A percentile compares a stretch with the other conserved stretches of the same genome.
These are phyloP conservation scores for Auriculariales sp. DNA, from an alignment of 768 basidiomycete genomes.

Conservation along the genomic window DNA sequence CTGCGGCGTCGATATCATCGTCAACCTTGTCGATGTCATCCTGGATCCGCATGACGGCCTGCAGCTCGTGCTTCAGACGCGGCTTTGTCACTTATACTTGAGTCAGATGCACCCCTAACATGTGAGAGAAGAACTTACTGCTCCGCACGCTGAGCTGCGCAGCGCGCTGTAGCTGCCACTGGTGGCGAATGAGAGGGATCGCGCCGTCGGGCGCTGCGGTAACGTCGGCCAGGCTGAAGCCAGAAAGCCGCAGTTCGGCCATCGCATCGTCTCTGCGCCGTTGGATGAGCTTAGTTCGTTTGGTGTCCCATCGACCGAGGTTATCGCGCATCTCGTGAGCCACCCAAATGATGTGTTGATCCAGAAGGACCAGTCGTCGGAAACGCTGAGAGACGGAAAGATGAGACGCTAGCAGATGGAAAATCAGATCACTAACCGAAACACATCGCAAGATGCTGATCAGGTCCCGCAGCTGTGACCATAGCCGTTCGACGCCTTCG, in stretches of 20 bases:
- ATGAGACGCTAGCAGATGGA: neutral
- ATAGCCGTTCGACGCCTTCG: neutral
- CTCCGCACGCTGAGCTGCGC: conserved; percentile 16
- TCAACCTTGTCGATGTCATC: conserved; percentile 15
- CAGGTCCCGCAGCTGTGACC: neutral
- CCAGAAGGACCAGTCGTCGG: conserved; percentile 19
- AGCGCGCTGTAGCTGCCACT: conserved; percentile 21
- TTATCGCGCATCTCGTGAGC: conserved; percentile 13
- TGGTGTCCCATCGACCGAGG: conserved; percentile 20
- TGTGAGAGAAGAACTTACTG: conserved; percentile 12
- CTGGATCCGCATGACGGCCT: conserved; percentile 18
- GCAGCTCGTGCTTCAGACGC: conserved; percentile 19
- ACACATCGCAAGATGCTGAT: neutral
- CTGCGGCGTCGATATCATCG: conserved; percentile 9
- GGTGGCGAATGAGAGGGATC: conserved; percentile 10
- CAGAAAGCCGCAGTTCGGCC: no score
- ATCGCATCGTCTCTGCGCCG: conserved; percentile 7
- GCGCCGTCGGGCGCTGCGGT: conserved; percentile 9
- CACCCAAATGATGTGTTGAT: conserved; percentile 17
- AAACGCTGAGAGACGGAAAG: conserved; percentile 12
- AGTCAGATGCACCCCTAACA: neutral
- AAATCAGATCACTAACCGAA: neutral
- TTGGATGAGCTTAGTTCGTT: conserved; percentile 9
- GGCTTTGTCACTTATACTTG: no score
- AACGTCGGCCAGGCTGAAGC: no score